Base-by-base conservation (phyloP, 2,329 filamentous ascomycete genomes). In the Xylaria sp. region DNA sequence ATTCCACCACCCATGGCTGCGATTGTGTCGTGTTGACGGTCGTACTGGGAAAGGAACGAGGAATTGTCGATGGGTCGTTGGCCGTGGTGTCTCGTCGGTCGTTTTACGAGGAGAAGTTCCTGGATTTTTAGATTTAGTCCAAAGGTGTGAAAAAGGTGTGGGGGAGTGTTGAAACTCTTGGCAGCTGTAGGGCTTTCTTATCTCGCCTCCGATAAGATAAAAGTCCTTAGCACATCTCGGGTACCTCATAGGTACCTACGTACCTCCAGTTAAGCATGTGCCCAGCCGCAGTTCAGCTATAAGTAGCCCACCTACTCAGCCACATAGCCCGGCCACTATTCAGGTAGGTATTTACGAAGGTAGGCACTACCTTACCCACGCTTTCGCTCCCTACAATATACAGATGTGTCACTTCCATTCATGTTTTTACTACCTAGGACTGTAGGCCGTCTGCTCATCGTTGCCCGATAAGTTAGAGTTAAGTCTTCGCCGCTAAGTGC, bases 1-100 rank as follows among this genome's bases (percentile, higher is more conserved):
- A 93, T 88, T 84, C 92, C 92, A 84, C 91, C 89, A 82, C 86
- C 85, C 92, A 94, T 94, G 83, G 87, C 94, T 86, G 86, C 87
- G 87, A 87, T 68, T 65, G 46, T 68, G 12, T 89, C 76, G 80
- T 78, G 71, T 41, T 54, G 50, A 41, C 23, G 67, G 67, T 55
- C 41, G 50, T 57, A 15, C 37, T 54, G 50, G 46, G 25, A 28
- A 39, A 51, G 63, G 37, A n/a, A 55, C 23, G 48, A 55, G 48
- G 52, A 44, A 63, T 59, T 74, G 57, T 62, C 65, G 44, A 60
- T 57, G 54, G 68, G 56, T 70, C 58, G 61, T 60, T 54, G 57
- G 63, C 48, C 55, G 58, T 72, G 34, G 34, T 37, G 7, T 37
- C 34, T 37, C 34, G 34, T 37, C 63, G 66, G 72, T 57, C 50